Conservation (phyloP, 495 filamentous ascomycete genomes). For the Durotheca rogersii region DNA sequence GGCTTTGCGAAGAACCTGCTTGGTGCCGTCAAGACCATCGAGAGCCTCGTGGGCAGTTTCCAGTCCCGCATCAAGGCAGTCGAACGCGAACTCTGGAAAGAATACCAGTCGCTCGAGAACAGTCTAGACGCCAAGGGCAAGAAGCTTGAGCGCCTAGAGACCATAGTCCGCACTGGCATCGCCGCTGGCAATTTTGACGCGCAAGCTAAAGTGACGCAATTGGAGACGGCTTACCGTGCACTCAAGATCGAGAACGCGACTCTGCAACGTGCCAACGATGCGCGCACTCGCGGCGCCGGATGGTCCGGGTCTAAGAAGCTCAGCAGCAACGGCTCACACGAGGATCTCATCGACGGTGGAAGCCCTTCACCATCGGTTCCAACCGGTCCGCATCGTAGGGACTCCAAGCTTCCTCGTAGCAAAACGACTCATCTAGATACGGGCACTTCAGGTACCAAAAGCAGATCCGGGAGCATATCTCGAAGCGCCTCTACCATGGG, state of each 20-base stretch:
- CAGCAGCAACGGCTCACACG: slow-evolving; percentile 29
- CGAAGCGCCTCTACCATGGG: slow-evolving; percentile 32
- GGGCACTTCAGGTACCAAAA: slow-evolving; percentile 21
- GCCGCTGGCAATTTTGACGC: slow-evolving; percentile 48
- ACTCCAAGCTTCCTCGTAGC: slow-evolving; percentile 39
- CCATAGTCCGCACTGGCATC: slow-evolving; percentile 60
- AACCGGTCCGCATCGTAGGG: slow-evolving; percentile 46
- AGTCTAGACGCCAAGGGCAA: slow-evolving; percentile 76
- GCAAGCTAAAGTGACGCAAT: slow-evolving; percentile 61
- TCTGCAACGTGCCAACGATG: slow-evolving; percentile 58
- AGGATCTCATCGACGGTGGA: slow-evolving; percentile 34
- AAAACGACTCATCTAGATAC: slow-evolving; percentile 36
- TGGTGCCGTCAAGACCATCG: slow-evolving; percentile 83
- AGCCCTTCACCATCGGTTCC: slow-evolving; percentile 53
- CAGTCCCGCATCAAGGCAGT: slow-evolving; percentile 75
- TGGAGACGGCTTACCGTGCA: slow-evolving; percentile 77
- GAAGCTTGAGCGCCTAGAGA: slow-evolving; percentile 84
- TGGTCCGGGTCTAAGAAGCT: slow-evolving; percentile 25
- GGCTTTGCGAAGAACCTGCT: slow-evolving; percentile 87
- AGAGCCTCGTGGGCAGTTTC: slow-evolving; percentile 78
- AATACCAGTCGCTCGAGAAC: slow-evolving; percentile 84
- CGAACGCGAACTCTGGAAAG: slow-evolving; percentile 83
- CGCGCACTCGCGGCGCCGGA: slow-evolving; percentile 39
- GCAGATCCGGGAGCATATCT: slow-evolving; percentile 35
- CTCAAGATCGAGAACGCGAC: slow-evolving; percentile 82